Percentiles rank a stretch among this genome's conserved stretches.
Conservation (phyloP, 768 basidiomycete species). For the Mycena galopus region DNA sequence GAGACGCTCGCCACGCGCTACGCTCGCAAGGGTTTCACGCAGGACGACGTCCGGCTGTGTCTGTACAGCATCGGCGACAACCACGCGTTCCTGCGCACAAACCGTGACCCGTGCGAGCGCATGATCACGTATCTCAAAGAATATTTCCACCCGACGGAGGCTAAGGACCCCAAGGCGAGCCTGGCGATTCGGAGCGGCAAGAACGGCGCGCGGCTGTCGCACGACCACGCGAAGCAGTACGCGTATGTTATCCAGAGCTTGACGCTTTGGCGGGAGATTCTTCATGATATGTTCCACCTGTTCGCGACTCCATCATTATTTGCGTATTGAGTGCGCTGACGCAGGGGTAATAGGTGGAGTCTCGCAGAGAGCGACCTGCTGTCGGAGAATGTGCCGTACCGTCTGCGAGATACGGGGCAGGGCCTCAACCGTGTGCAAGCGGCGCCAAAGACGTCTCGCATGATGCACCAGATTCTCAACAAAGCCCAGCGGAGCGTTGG, state of each 20-base stretch:
- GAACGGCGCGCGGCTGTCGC: slow-evolving; percentile 84
- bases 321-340: not conserved
- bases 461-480: slow-evolving; percentile 90
- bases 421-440: slow-evolving; percentile 92
- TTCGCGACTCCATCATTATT: slow-evolving; percentile 61
- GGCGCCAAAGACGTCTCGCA: slow-evolving; percentile 88
- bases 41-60: slow-evolving; percentile 81
- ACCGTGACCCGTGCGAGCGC: slow-evolving; percentile 89
- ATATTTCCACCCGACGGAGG: slow-evolving; percentile 81
- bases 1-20: slow-evolving; percentile 79
- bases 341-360: slow-evolving; percentile 27
- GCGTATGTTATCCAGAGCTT: slow-evolving; percentile 89
- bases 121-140: slow-evolving; percentile 85
- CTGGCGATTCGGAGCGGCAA: slow-evolving; percentile 87
- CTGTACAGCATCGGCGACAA: slow-evolving; percentile 92
- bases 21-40: slow-evolving; percentile 66
- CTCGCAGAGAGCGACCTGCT: slow-evolving; percentile 85
- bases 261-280: slow-evolving; percentile 88
- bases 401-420: slow-evolving; percentile 89
- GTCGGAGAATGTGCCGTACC: slow-evolving; percentile 80
- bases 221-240: slow-evolving; percentile 89
- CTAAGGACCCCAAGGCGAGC: slow-evolving; percentile 72
- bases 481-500: slow-evolving; percentile 87
- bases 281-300: slow-evolving; percentile 91
- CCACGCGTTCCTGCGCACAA: slow-evolving; percentile 87